Evolutionary conservation across 805 yeast species (phyloP).

Genomic region (Schwanniomyces vanrijiae): DNA sequence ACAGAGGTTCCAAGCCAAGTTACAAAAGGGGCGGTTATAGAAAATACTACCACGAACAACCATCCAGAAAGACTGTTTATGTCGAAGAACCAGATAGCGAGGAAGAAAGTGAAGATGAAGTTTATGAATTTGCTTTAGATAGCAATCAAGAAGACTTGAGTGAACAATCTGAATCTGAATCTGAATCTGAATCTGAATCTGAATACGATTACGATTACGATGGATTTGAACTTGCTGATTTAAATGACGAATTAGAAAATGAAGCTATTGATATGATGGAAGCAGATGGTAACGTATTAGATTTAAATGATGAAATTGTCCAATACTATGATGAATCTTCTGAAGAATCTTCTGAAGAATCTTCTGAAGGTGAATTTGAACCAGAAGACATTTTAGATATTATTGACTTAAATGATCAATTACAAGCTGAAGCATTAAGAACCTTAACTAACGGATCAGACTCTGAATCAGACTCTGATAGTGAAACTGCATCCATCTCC

Average conservation of each 20-base stretch:
- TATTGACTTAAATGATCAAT: conserved; percentile 39
- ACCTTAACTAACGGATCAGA: conserved; percentile 7
- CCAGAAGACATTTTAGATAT: conserved; percentile 33
- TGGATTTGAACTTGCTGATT: conserved; percentile 16
- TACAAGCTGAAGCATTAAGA: conserved; percentile 33
- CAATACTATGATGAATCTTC: conserved; percentile 26
- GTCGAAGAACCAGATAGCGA: conserved; percentile 46
- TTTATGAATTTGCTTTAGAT: conserved; percentile 30
- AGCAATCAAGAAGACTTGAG: conserved; percentile 10
- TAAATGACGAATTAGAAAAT: conserved; percentile 37
- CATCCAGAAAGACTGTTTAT: conserved; percentile 32
- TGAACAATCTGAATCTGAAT: conserved; percentile 8
- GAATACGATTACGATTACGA: conserved; percentile 7
- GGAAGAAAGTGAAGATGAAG: conserved; percentile 24
- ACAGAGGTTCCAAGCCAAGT: conserved; percentile 9
- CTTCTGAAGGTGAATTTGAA: conserved; percentile 18
- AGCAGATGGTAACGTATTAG: conserved; percentile 22
- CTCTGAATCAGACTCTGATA: conserved; percentile 10
- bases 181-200: conserved; percentile 10
- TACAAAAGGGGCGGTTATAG: conserved; percentile 18
- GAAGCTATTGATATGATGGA: conserved; percentile 24
- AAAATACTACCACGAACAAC: conserved; percentile 34
- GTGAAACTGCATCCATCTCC: conserved; percentile 17
- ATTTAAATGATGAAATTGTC: conserved; percentile 31
- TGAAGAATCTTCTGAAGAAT: conserved; percentile 9